These are phyloP conservation scores for Petunia secreta DNA, from an alignment of 257 asterid species.

Conservation along the genomic window DNA sequence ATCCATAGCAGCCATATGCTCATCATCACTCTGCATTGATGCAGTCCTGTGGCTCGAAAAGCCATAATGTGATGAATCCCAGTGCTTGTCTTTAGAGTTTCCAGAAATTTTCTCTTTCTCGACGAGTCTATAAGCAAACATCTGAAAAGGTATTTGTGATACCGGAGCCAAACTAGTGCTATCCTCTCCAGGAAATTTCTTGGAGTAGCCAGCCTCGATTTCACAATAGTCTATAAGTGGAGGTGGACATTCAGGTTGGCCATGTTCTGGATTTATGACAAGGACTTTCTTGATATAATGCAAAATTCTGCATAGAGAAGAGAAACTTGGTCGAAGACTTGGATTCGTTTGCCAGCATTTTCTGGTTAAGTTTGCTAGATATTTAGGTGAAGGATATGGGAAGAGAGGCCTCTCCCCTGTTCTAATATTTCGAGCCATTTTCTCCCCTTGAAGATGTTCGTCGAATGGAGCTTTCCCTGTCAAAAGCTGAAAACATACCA, in stretches of 20 bases:
- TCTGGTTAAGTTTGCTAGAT: constrained; percentile 63
- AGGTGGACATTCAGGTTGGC: constrained; percentile 76
- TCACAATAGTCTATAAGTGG: constrained; percentile 82
- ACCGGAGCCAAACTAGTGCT: constrained; percentile 42
- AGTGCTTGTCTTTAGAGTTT: constrained; percentile 39
- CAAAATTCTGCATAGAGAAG: constrained; percentile 69
- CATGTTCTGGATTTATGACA: constrained; percentile 77
- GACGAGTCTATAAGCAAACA: constrained; percentile 61
- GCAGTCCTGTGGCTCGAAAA: constrained; percentile 37
- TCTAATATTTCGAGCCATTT: constrained; percentile 64
- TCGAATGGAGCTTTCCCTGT: constrained; percentile 81
- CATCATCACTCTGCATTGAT: constrained; percentile 52
- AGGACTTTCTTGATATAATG: constrained; percentile 76
- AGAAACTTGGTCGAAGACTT: constrained; percentile 64
- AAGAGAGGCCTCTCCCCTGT: constrained; percentile 93
- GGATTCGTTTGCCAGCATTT: constrained; percentile 90
- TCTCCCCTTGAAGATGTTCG: constrained; percentile 82
- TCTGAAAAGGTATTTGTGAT: constrained; percentile 75
- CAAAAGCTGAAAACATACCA: constrained; percentile 81
- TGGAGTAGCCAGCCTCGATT: constrained; percentile 62
- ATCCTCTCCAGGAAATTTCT: constrained; percentile 47
- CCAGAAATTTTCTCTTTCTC: constrained; percentile 61
- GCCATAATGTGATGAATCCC: constrained; percentile 50
- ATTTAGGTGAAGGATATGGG: constrained; percentile 75
- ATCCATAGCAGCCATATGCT: constrained; percentile 61